Evolutionary conservation across 2,329 filamentous ascomycete genomes (phyloP), one percentile per base, ranked within the genome.

Genomic region (Aschersonia sp.): DNA sequence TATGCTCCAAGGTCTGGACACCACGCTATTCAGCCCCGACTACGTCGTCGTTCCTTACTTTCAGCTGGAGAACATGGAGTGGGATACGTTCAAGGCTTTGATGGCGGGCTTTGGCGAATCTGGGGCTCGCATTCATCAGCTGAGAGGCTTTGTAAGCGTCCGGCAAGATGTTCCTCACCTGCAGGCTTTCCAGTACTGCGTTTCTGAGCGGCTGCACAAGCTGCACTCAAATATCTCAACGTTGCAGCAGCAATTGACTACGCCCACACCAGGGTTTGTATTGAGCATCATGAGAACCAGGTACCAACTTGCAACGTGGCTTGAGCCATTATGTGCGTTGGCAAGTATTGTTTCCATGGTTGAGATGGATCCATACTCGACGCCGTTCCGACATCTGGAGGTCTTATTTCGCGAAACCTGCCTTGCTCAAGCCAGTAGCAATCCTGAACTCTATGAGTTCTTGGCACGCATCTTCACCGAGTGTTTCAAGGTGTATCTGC

Each of bases 401-500:
- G 68, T 84, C 1, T 67, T 96, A 0, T 94, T 84, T 58, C 78
- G 86, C 40, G 73, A 81, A 29, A 77, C 82, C 2, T 82, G 78
- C 50, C 67, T 77, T 46, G 75, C 82, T 1, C 89, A 95, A 58
- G 71, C 86, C 43, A 74, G 78, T 12, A 84, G 83, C 1, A 77
- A 86, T 48, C 67, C 72, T 2, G 60, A 61, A 0, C 68, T 76
- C 1, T 92, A 86, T 58, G 63, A 68, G 40, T 80, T 77, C 40
- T 68, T 92, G 4, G 78, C 79, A 2, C 67, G 68, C 0, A 71
- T 92, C 3, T 92, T 96, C 59, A 81, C 92, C 48, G 75, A 84
- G 44, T 94, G 87, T 58, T 84, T 96, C 50, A 77, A 81, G 49
- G 80, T 87, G 1, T 97, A 95, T 61, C 72, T 94, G 40, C 80